Base-by-base conservation (phyloP, 1,139 yeast species). In the Ashbya aceris region DNA sequence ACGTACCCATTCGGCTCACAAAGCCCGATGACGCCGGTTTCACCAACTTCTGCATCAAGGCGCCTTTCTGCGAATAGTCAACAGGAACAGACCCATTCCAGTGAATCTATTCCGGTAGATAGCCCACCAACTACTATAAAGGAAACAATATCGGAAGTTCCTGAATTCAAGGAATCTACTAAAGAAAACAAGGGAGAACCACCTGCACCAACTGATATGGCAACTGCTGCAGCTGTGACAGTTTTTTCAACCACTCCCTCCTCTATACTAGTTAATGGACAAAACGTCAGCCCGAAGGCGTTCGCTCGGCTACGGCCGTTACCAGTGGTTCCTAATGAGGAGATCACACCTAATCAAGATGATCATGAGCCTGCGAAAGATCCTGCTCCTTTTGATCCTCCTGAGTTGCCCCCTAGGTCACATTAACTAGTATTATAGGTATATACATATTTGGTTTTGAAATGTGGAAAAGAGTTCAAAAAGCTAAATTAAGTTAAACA, bases 1-100 rank as follows among this genome's bases (percentile, higher is more conserved):
- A 10, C 35, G 5, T 34, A 34, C 29, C 37, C 27, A 23, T 34
- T 34, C 27, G 37, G 9, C 9, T 14, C 37, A 5, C 27, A 14
- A 14, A 34, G 37, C 29, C 37, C 37, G 7, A 23, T 20, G 27
- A 34, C 29, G 4, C 29, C 37, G 9, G 29, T 14, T 3, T 34
- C 37, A 17, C 29, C 37, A n/a, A 14, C n/a, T 23, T 34, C 37
- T 34, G 29, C 12, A 20, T 34, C 37, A 27, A 34, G 37, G 29
- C 27, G 37, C 4, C 37, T 20, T 6, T 34, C 37, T n/a, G 29
- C 27, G 9, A 34, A 34, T 10, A 34, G 27, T 23, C 37, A 34
- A 23, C 37, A 23, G 27, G 37, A 34, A 34, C 27, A 23, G 11
- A 8, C 27, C 12, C 27, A 34, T n/a, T 34, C 37, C 27, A 9